Base-by-base conservation (phyloP, 2,329 filamentous ascomycete genomes). In the Thyridium curvatum region DNA sequence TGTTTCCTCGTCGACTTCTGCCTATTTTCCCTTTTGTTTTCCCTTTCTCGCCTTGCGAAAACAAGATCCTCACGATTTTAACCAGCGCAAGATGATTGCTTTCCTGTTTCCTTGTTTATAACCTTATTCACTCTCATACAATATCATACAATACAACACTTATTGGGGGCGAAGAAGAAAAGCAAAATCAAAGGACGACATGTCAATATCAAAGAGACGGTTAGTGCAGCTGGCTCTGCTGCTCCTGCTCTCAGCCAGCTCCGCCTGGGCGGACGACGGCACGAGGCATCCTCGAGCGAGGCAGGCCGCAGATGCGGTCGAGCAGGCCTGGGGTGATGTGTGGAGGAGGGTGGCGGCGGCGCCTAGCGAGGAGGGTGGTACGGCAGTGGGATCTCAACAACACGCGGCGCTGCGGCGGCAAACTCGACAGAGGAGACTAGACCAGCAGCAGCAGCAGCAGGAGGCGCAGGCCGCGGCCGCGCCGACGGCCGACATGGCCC, bases 221-320 rank as follows among this genome's bases (percentile, higher is more conserved):
- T 26, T 26, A 26, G 6, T 6, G 32, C 41, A 39, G 18, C 41
- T 54, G 26, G 41, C 41, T 28, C 48, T 54, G 38, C 45, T 54
- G 12, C 42, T 54, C 12, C 38, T 55, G 33, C 37, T 54, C 4
- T 40, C 41, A 18, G 46, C 49, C 38, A 47, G 46, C 45, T 51
- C 44, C 43, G 51, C 52, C 43, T 49, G 43, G 48, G 46, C 46
- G 33, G 37, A 39, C 30, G 40, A 40, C 30, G 33, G 35, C 35
- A 30, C 32, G 35, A 35, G 38, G 42, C 14, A 16, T 21, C n/a
- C n/a, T n/a, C n/a, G n/a, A n/a, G n/a, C n/a, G n/a, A n/a, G n/a
- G n/a, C 13, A 28, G 9, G 31, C 31, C 18, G 30, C 30, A 32
- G 16, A 32, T 32, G 30, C 30, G n/a, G 30, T 28, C 15, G 32